A percentile compares a stretch with the other conserved stretches of the same genome.
Conservation (phyloP, 108 stramenopile species). For the Skeletonema costatum region DNA sequence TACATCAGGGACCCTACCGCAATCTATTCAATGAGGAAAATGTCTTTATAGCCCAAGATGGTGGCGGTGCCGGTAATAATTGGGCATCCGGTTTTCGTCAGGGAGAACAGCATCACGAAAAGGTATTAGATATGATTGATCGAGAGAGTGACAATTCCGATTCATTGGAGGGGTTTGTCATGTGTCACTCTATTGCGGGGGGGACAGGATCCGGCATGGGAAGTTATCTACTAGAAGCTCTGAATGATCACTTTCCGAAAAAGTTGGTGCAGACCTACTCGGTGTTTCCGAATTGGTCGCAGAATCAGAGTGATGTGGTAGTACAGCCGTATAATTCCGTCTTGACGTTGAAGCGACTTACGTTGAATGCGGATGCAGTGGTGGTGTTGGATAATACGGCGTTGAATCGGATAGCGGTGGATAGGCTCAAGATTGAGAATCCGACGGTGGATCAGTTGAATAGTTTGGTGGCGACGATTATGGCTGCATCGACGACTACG, state of each 20-base stretch:
- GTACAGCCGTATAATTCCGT: constrained; percentile 99
- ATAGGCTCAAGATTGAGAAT: constrained; percentile 90
- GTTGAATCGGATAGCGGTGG: constrained; percentile 94
- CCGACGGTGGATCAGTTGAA: constrained; percentile 98
- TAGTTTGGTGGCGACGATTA: constrained; percentile 96
- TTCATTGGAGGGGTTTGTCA: constrained; percentile 97
- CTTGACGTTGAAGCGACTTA: constrained; percentile 94
- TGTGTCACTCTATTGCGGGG: constrained; percentile 97
- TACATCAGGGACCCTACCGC: constrained; percentile 66
- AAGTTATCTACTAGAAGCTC: constrained; percentile 92
- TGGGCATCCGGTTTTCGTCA: constrained; percentile 96
- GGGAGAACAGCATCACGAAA: constrained; percentile 92
- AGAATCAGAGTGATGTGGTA: constrained; percentile 94
- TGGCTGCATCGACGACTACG: constrained; percentile 98
- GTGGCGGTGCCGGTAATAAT: constrained; percentile 99
- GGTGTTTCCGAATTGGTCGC: constrained; percentile 97
- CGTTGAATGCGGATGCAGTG: constrained; percentile 97
- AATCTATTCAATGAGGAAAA: constrained; percentile 98
- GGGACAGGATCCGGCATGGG: constrained; percentile 99
- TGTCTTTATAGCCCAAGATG: constrained; percentile 92
- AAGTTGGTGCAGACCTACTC: constrained; percentile 98
- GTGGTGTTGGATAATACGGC: constrained; percentile 97
- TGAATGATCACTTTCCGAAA: constrained; percentile 99
- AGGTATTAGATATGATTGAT: constrained; percentile 99
- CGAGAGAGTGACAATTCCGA: constrained; percentile 97